phyloP scores from a whole-genome alignment of 2,329 filamentous ascomycete genomes.

The Fusarium transvaalense region DNA sequence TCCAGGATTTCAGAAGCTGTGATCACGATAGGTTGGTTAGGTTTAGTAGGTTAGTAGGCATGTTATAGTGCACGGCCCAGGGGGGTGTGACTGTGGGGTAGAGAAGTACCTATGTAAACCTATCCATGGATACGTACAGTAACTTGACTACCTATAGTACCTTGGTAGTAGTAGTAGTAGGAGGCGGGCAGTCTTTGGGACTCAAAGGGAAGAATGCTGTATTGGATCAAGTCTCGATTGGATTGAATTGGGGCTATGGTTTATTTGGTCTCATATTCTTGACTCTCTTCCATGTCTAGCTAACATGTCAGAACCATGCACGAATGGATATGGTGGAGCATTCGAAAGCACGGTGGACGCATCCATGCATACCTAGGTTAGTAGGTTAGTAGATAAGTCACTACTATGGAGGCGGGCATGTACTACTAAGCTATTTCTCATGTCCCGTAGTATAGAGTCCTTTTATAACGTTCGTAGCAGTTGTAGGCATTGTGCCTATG shows the following conservation, averaged over 20 bases:
- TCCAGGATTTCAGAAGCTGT: constrained; percentile 40
- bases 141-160: not conserved
- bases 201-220: not conserved
- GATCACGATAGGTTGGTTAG: constrained; percentile 45
- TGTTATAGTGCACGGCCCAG: constrained; percentile 36
- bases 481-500: too few relatives aligned
- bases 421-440: not conserved
- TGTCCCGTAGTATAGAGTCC: constrained; percentile 23
- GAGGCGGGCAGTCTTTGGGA: not conserved
- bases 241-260: not conserved
- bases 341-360: constrained; percentile 33
- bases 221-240: not conserved
- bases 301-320: constrained; percentile 15
- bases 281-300: constrained; percentile 7
- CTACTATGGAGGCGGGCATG: too few relatives aligned
- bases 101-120: too few relatives aligned
- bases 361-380: not conserved
- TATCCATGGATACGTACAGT: too few relatives aligned
- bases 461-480: not conserved
- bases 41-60: constrained; percentile 28
- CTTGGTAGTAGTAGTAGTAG: not conserved
- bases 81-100: constrained; percentile 48
- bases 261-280: constrained; percentile 15
- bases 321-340: constrained; percentile 34
- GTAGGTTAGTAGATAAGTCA: too few relatives aligned